A percentile compares a stretch with the other conserved stretches of the same genome.
These are phyloP conservation scores for Massariosphaeria phaeospora DNA, from an alignment of 495 filamentous ascomycete species.

Conservation along the genomic window DNA sequence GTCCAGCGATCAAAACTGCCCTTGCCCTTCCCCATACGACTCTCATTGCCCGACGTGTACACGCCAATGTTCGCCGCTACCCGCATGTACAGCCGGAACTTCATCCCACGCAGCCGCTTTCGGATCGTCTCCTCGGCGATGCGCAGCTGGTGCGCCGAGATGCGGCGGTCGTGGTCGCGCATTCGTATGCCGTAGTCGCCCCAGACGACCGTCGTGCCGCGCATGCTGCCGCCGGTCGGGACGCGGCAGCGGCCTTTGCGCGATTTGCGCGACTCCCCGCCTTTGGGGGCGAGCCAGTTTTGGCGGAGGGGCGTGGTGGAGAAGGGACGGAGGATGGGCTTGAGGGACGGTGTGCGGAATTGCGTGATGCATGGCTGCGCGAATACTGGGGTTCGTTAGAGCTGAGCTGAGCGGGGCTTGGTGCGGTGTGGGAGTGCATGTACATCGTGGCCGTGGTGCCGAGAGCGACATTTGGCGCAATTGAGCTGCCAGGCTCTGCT, in stretches of 20 bases:
- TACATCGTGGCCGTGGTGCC: constrained; percentile 33
- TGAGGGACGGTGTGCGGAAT: constrained; percentile 28
- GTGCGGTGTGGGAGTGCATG: not conserved
- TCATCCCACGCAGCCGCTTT: constrained; percentile 78
- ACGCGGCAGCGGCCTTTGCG: constrained; percentile 86
- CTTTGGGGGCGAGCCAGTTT: constrained; percentile 77
- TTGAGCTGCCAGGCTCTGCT: constrained; percentile 23
- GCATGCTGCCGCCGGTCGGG: constrained; percentile 79
- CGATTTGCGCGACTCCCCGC: constrained; percentile 71
- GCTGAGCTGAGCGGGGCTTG: not conserved
- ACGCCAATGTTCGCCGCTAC: constrained; percentile 89
- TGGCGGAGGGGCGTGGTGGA: constrained; percentile 60
- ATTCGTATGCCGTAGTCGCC: constrained; percentile 94
- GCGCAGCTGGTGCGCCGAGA: constrained; percentile 81
- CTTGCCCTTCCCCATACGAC: constrained; percentile 98
- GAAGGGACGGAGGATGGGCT: constrained; percentile 54
- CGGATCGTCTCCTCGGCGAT: constrained; percentile 91
- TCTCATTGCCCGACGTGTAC: constrained; percentile 88
- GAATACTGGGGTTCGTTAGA: constrained; percentile 4
- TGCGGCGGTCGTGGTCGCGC: constrained; percentile 83
- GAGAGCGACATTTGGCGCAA: constrained; percentile 21
- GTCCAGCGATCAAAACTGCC: constrained; percentile 97
- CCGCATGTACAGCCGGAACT: constrained; percentile 85
- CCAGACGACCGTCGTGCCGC: constrained; percentile 93
- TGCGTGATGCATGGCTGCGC: constrained; percentile 21